Evolutionary conservation across 257 asterid species (phyloP), one percentile per base, ranked within the genome.

Genomic region (Euphrasia confusa): DNA sequence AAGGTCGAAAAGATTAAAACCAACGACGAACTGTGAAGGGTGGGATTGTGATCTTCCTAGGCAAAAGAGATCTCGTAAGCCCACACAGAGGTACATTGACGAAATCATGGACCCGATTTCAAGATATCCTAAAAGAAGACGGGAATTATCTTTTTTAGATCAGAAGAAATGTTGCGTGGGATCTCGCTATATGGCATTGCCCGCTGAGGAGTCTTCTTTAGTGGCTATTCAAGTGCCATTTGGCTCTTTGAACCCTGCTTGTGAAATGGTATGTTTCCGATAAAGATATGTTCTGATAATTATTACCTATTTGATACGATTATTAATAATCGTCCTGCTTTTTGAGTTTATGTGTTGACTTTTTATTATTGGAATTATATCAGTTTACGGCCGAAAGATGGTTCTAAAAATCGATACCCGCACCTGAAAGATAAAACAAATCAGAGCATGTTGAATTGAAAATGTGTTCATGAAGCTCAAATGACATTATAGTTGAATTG

Each of bases 151-250:
- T 42, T 68, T 79, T 57, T 74, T 82, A 8, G 73, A 69, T 68
- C 74, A 71, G 26, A 87, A 88, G 79, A 82, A 76, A 52, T 61
- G 79, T 53, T 72, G 63, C 24, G 30, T 61, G 58, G 82, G 75
- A 65, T 49, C 89, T 68, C 71, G 45, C 68, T 78, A 66, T 39
- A 60, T 71, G 59, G 78, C 18, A 66, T 72, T 69, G 42, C 74
- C 78, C 28, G 64, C 71, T 6, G 96, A 84, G 63, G 99, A 83
- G 68, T 44, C 83, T 12, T 54, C 84, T 69, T 84, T 72, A 18
- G 74, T 54, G 63, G 97, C 96, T 70, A 92, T 92, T 74, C 97
- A 92, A 81, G 99, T 92, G 66, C 99, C 97, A 10, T 92, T 92
- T 63, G 99, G 79, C 58, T 82, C 95, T 57, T 64, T 86, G 72